These are phyloP conservation scores for Tetratostichococcus sp. DNA, from an alignment of 139 green algal species.

Conservation along the genomic window DNA sequence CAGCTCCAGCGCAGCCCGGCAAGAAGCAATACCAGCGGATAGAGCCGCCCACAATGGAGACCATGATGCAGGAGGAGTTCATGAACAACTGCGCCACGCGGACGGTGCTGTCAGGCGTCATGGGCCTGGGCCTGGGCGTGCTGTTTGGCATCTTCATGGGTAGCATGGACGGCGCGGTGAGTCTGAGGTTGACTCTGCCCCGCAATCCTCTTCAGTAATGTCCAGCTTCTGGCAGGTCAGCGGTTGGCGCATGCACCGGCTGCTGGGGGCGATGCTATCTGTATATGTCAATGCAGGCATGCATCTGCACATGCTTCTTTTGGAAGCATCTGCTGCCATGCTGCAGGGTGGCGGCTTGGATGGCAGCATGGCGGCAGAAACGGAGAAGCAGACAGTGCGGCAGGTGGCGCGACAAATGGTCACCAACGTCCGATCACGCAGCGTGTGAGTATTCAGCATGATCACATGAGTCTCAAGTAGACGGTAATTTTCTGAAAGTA, in stretches of 20 bases:
- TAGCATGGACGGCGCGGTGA: slow-evolving; percentile 58
- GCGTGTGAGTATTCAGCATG: slow-evolving; percentile 24
- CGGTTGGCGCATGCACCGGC: too few species aligned
- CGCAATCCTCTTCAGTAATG: too few species aligned
- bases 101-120: slow-evolving; percentile 66
- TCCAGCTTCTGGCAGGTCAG: too few species aligned
- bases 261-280: too few species aligned
- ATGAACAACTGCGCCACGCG: slow-evolving; percentile 93
- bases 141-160: slow-evolving; percentile 86
- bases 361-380: slow-evolving; percentile 13
- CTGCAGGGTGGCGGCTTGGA: slow-evolving; percentile 28
- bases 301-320: too few species aligned
- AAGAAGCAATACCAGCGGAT: slow-evolving; percentile 38
- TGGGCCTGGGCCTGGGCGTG: slow-evolving; percentile 69
- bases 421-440: slow-evolving; percentile 29
- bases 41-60: slow-evolving; percentile 54
- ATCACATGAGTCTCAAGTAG: too few species aligned
- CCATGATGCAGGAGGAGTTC: slow-evolving; percentile 71
- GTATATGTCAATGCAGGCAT: too few species aligned
- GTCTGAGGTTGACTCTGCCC: too few species aligned
- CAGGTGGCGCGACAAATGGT: slow-evolving; percentile 40
- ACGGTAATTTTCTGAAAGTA: too few species aligned
- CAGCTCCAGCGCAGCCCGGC: not conserved
- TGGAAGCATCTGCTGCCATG: not conserved
- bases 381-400: slow-evolving; percentile 38